Percentiles rank a stretch among this genome's conserved stretches.
These are phyloP conservation scores for Tulasnella sp. DNA, from an alignment of 768 basidiomycete genomes.

Conservation along the genomic window DNA sequence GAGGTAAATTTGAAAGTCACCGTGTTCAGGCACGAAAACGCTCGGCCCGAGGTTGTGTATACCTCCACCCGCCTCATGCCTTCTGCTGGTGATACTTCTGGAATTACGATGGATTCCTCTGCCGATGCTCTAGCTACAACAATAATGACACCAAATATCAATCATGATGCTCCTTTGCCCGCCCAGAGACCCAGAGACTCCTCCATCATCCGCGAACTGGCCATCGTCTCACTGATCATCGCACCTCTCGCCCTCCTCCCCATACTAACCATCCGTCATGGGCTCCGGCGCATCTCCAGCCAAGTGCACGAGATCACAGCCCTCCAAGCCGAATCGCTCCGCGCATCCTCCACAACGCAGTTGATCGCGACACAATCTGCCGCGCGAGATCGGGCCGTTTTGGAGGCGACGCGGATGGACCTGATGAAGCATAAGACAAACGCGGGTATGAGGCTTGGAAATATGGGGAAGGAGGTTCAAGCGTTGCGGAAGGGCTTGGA, in stretches of 20 bases:
- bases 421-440: not conserved
- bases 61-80: too few species aligned
- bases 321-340: not conserved
- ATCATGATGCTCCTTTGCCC: too few species aligned
- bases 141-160: too few species aligned
- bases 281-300: not conserved
- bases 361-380: not conserved
- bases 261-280: not conserved
- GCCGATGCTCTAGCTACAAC: too few species aligned
- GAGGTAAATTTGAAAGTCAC: too few species aligned
- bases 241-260: slow-evolving; percentile 5
- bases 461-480: not conserved
- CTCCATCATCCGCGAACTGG: slow-evolving; percentile 6
- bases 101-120: too few species aligned
- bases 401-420: not conserved
- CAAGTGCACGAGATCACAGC: not conserved
- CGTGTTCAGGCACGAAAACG: too few species aligned
- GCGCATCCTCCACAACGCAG: not conserved
- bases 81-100: too few species aligned
- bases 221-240: slow-evolving; percentile 5
- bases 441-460: not conserved
- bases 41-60: too few species aligned
- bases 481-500: not conserved
- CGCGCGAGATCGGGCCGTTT: not conserved
- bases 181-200: too few species aligned